phyloP scores from a whole-genome alignment of 2,329 filamentous ascomycete species.

The Neopestalotiopsis clavispora region DNA sequence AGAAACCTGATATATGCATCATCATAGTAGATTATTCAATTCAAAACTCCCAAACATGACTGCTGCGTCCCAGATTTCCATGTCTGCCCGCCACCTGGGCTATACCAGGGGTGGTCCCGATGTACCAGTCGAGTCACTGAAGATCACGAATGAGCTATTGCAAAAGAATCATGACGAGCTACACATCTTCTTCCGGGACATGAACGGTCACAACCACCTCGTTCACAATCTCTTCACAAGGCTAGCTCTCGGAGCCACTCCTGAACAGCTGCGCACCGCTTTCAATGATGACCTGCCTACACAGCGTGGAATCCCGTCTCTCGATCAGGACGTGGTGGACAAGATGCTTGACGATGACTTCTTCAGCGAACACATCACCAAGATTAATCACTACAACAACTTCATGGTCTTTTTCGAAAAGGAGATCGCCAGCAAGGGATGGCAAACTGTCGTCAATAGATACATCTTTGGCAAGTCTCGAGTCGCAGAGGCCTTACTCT shows the following conservation, averaged over 20 bases:
- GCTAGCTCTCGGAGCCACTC: slow-evolving; percentile 33
- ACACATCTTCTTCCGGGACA: slow-evolving; percentile 37
- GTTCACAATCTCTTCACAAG: slow-evolving; percentile 34
- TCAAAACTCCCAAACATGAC: too few relatives aligned
- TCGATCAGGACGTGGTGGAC: slow-evolving; percentile 26
- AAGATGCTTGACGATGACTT: slow-evolving; percentile 22
- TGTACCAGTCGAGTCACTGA: too few relatives aligned
- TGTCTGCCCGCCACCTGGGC: too few relatives aligned
- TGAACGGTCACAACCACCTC: slow-evolving; percentile 35
- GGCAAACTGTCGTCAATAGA: slow-evolving; percentile 57
- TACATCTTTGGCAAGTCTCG: slow-evolving; percentile 63
- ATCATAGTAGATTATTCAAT: too few relatives aligned
- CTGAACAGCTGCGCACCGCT: slow-evolving; percentile 28
- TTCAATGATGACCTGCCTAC: slow-evolving; percentile 32
- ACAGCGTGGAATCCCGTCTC: slow-evolving; percentile 31
- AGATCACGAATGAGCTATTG: slow-evolving; percentile 26
- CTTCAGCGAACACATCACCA: slow-evolving; percentile 28
- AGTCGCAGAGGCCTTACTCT: slow-evolving; percentile 62
- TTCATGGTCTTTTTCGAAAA: slow-evolving; percentile 67
- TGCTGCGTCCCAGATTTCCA: too few relatives aligned
- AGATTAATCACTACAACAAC: slow-evolving; percentile 52
- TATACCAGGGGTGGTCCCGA: too few relatives aligned
- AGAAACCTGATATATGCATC: too few relatives aligned
- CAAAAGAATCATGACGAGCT: slow-evolving; percentile 35
- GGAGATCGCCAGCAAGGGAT: slow-evolving; percentile 64